Conservation (phyloP, 805 yeast genomes). For the Kregervanrija delftensis region DNA sequence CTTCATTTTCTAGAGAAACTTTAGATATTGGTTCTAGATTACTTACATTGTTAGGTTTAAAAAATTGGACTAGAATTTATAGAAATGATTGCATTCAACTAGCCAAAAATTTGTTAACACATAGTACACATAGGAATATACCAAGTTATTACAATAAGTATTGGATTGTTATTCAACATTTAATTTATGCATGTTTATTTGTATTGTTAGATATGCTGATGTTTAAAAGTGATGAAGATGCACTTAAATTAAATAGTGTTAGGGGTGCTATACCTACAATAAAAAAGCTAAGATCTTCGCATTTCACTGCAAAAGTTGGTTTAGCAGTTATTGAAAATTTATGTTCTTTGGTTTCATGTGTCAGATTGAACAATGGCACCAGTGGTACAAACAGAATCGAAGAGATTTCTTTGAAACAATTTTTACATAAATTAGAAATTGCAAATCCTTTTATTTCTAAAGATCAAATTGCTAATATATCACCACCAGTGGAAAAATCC, state of each 20-base stretch:
- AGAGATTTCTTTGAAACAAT: slow-evolving; percentile 11
- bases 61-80: slow-evolving; percentile 15
- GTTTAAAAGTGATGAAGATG: slow-evolving; percentile 17
- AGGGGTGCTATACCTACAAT: slow-evolving; percentile 15
- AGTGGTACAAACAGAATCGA: slow-evolving; percentile 10
- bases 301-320: slow-evolving; percentile 21
- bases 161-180: slow-evolving; percentile 23
- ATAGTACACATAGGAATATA: slow-evolving; percentile 10
- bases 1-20: slow-evolving; percentile 19
- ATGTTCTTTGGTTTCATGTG: slow-evolving; percentile 15
- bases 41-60: slow-evolving; percentile 15
- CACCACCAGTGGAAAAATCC: neutral
- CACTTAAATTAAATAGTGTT: slow-evolving; percentile 12
- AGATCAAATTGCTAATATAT: no score
- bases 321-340: slow-evolving; percentile 22
- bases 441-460: slow-evolving; percentile 1
- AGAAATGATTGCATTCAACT: slow-evolving; percentile 15
- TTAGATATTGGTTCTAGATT: slow-evolving; percentile 18
- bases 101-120: slow-evolving; percentile 14
- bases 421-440: slow-evolving; percentile 9
- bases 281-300: slow-evolving; percentile 10
- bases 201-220: slow-evolving; percentile 20
- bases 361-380: slow-evolving; percentile 8
- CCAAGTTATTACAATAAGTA: slow-evolving; percentile 18
- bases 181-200: slow-evolving; percentile 21